A percentile compares a stretch with the other conserved stretches of the same genome.
These are phyloP conservation scores for Dissophora ornata DNA, from an alignment of 192 early-diverging fungal species.

Conservation along the genomic window DNA sequence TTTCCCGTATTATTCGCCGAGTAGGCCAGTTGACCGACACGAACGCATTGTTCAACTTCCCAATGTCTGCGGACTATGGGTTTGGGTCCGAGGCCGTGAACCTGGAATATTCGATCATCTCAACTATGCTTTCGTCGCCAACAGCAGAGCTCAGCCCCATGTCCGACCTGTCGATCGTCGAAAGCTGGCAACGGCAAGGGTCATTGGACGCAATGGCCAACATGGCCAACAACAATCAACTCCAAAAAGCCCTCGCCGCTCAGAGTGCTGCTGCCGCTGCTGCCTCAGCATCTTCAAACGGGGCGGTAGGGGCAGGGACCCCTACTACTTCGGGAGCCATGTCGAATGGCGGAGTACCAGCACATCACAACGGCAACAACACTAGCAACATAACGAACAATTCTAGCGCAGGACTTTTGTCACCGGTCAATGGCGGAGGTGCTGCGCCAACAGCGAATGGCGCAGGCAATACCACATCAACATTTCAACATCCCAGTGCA, in stretches of 20 bases:
- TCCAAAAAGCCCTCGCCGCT: conserved; percentile 39
- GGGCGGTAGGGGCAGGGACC: not conserved
- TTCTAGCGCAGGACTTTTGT: not conserved
- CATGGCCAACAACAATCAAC: conserved; percentile 56
- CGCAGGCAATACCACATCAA: conserved; percentile 6
- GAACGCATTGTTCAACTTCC: conserved; percentile 36
- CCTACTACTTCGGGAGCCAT: conserved; percentile 9
- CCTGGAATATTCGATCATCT: conserved; percentile 89
- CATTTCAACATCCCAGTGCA: conserved; percentile 28
- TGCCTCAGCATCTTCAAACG: conserved; percentile 5
- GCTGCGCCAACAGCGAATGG: conserved; percentile 5
- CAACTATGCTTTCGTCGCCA: conserved; percentile 87
- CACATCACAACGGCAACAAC: conserved; percentile 14
- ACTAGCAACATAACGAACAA: not conserved
- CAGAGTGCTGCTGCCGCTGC: conserved; percentile 15
- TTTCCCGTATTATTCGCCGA: not conserved
- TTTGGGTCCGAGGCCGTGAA: conserved; percentile 93
- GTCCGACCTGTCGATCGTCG: conserved; percentile 52
- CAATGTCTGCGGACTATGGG: conserved; percentile 61
- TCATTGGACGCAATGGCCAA: conserved; percentile 43
- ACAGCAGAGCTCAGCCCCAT: conserved; percentile 53
- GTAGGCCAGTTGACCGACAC: conserved; percentile 33
- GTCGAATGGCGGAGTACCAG: conserved; percentile 4
- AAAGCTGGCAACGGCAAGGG: conserved; percentile 47
- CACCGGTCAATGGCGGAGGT: conserved; percentile 8